Base-by-base conservation (phyloP, 345 rosid genomes). In the Brassica nigra region DNA sequence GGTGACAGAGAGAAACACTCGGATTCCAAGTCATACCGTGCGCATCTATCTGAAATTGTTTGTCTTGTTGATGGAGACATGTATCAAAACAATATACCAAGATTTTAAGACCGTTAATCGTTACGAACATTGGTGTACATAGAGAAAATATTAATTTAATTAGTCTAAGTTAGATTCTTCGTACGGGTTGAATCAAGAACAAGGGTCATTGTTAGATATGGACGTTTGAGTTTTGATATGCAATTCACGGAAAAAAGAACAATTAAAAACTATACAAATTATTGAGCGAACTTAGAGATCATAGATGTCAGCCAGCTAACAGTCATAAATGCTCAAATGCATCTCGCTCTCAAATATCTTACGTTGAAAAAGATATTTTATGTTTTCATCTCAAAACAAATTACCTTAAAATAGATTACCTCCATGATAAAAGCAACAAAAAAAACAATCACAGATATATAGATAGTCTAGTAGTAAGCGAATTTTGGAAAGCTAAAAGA, bases 21-120 rank as follows among this genome's bases (percentile, higher is more conserved):
- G 71, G 78, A 66, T 66, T 75, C 57, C 39, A 75, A 75, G 31
- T 72, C 78, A 75, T 57, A 57, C 14, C 42, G 30, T 75, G 58
- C 66, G 66, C 42, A 20, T 37, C 73, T 37, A 39, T 55, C 66
- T 36, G 6, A 49, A 37, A 29, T 66, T 55, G 54, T 49, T 14
- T 14, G 55, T 15, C 18, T 11, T 14, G 7, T 5, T 75, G 58
- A 54, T 39, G 47, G 12, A 8, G n/a, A 33, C 31, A 52, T 54
- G 16, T 20, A 66, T 52, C 12, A 54, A 54, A 63, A 62, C 18
- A 44, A 31, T 49, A 75, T 55, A 29, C 55, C 47, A 15, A 75
- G 6, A 75, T 39, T 23, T 12, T 8, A 8, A 14, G 39, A 23
- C 23, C 72, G 11, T 34, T 66, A 52, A 34, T 75, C 64, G 20